These are phyloP conservation scores for Neofusicoccum kwambonambiense DNA, from an alignment of 2,329 filamentous ascomycete species.

Conservation along the genomic window DNA sequence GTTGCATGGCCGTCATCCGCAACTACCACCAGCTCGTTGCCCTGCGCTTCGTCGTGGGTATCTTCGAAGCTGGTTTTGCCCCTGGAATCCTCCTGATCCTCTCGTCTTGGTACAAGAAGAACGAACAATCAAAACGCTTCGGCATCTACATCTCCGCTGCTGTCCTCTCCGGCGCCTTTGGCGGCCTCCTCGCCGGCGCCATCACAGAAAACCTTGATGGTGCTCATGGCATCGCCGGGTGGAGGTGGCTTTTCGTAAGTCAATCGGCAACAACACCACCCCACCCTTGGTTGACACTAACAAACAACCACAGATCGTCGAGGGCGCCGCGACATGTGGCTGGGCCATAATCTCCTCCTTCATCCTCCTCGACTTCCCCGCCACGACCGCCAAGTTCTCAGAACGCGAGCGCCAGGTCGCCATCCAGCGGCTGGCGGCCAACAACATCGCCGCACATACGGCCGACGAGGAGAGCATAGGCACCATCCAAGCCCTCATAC, in stretches of 20 bases:
- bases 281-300: background rate
- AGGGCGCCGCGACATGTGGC: constrained; percentile 46
- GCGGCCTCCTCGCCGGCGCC: constrained; percentile 51
- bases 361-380: constrained; percentile 52
- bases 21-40: constrained; percentile 50
- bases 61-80: constrained; percentile 56
- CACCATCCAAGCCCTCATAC: constrained; percentile 39
- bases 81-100: constrained; percentile 56
- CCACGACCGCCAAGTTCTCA: constrained; percentile 44
- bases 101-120: constrained; percentile 59
- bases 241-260: constrained; percentile 53
- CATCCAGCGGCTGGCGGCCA: constrained; percentile 45
- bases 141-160: constrained; percentile 59
- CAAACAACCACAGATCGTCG: constrained; percentile 25
- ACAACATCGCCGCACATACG: constrained; percentile 38
- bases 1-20: constrained; percentile 51
- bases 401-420: constrained; percentile 44
- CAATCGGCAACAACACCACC: background rate
- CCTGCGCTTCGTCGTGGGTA: constrained; percentile 55
- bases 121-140: constrained; percentile 58
- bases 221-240: constrained; percentile 46
- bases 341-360: constrained; percentile 45
- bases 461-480: constrained; percentile 32
- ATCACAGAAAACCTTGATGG: constrained; percentile 50
- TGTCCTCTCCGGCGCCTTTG: constrained; percentile 56